Base-by-base conservation (phyloP, 768 basidiomycete species). In the Psilocybe cubensis region DNA sequence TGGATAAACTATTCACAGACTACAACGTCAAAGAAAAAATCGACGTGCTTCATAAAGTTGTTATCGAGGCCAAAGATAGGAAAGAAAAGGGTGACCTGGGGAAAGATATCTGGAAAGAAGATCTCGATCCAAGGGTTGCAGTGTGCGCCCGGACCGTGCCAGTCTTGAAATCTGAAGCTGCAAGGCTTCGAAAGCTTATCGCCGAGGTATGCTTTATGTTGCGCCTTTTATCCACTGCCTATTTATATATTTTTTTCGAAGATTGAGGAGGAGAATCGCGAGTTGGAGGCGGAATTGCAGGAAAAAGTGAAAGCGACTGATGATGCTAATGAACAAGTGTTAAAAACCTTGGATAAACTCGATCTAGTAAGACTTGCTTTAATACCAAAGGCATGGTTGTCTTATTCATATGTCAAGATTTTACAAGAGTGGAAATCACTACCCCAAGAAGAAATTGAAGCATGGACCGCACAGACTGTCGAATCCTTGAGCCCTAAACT, bases 21-120 rank as follows among this genome's bases (percentile, higher is more conserved):
- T 87, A 88, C 64, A 77, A 83, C 49, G 84, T 89, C 1, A 83
- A 83, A 61, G 84, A 87, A 43, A 87, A 83, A 61, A 81, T 92
- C 28, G 90, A 93, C 67, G 78, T 77, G 3, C 76, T 93, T 11
- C 89, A 92, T 58, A 77, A 78, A 10, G 81, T 90, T 12, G 84
- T 92, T 1, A 83, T 77, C 10, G 89, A 90, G 28, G 91, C 89
- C 60, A 86, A 68, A 65, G 80, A 80, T 18, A 73, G 80, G 21
- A 83, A 86, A 51, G 79, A 77, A 31, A 75, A 76, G 44, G 77
- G 79, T 6, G 79, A 77, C 40, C 61, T 70, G 11, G 76, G 76
- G 0, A 80, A 78, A 12, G 88, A 91, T 66, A 64, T 80, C 0
- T 93, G 91, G 90, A 82, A 73, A 57, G 82, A 85, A 47, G 76